Percentiles rank a stretch among this genome's conserved stretches.
phyloP scores from a whole-genome alignment of 768 basidiomycete species.

The Tulasnella sp. region DNA sequence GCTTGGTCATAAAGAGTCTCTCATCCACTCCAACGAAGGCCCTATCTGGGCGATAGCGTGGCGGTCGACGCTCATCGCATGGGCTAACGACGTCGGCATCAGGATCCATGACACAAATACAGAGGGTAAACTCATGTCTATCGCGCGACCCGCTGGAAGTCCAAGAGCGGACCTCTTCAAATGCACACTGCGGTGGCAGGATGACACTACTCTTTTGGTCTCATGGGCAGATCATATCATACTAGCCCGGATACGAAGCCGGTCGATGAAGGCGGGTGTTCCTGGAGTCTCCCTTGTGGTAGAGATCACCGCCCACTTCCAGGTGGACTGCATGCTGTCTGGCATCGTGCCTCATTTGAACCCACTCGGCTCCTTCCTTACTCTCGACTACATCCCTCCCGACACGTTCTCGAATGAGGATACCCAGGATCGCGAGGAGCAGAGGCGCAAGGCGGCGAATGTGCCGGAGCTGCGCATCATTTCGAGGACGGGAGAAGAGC shows the following conservation, averaged over 20 bases:
- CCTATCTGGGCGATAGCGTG: constrained; percentile 90
- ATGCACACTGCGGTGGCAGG: constrained; percentile 85
- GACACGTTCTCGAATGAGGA: constrained; percentile 66
- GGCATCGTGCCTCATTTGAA: constrained; percentile 75
- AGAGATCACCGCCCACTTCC: constrained; percentile 85
- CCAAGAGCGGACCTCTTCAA: constrained; percentile 94
- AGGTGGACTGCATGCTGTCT: constrained; percentile 90
- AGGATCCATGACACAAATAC: constrained; percentile 83
- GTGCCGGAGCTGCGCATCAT: constrained; percentile 94
- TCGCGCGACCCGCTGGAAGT: constrained; percentile 69
- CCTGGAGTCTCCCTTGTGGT: constrained; percentile 35
- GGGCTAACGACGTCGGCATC: constrained; percentile 92
- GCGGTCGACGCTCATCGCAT: constrained; percentile 79
- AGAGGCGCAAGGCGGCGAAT: constrained; percentile 74
- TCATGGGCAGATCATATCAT: constrained; percentile 93
- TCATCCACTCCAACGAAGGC: constrained; percentile 70
- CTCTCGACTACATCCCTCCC: constrained; percentile 79
- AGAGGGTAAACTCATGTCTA: constrained; percentile 68
- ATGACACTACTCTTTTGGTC: constrained; percentile 80
- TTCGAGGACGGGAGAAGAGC: constrained; percentile 77
- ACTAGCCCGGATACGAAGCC: constrained; percentile 66
- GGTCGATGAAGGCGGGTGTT: constrained; percentile 36
- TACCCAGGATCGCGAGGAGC: constrained; percentile 51
- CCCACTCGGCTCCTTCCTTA: constrained; percentile 49
- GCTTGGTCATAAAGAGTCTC: constrained; percentile 86